A percentile compares a stretch with the other conserved stretches of the same genome.
phyloP scores from a whole-genome alignment of 139 green algal species.

The Tetratostichococcus sp. region DNA sequence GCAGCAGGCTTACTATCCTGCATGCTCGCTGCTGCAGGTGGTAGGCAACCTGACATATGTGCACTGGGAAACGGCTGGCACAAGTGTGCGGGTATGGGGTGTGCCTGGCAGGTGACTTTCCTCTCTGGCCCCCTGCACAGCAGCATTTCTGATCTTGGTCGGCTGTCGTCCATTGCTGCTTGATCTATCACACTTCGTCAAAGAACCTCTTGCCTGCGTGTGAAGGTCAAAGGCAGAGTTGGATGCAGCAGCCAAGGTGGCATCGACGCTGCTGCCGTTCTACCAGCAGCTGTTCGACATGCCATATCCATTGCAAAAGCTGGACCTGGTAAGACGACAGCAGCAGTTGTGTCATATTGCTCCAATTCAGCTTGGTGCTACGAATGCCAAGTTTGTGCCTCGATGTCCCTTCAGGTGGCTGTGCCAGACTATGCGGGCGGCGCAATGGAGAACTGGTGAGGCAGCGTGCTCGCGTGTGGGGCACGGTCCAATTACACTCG shows the following conservation, averaged over 20 bases:
- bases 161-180: no score
- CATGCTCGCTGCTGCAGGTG: background rate
- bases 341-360: no score
- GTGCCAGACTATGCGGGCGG: constrained; percentile 87
- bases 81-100: constrained; percentile 53
- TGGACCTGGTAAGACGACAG: constrained; percentile 61
- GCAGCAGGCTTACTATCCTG: no score
- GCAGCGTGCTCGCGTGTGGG: no score
- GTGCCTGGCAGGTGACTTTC: constrained; percentile 54
- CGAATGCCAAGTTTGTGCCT: no score
- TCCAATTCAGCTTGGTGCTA: no score
- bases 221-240: constrained; percentile 26
- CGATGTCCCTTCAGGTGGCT: constrained; percentile 50
- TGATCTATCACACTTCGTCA: no score
- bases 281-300: constrained; percentile 48
- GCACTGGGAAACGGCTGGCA: background rate
- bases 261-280: constrained; percentile 26
- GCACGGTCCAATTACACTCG: no score
- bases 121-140: no score
- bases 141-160: no score
- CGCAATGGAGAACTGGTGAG: constrained; percentile 98
- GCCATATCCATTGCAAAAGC: constrained; percentile 72
- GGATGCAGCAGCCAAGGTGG: constrained; percentile 26
- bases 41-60: background rate
- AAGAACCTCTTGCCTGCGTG: no score